Conservation (phyloP, 371 early-diverging fungal species). For the Mortierella sp. region DNA sequence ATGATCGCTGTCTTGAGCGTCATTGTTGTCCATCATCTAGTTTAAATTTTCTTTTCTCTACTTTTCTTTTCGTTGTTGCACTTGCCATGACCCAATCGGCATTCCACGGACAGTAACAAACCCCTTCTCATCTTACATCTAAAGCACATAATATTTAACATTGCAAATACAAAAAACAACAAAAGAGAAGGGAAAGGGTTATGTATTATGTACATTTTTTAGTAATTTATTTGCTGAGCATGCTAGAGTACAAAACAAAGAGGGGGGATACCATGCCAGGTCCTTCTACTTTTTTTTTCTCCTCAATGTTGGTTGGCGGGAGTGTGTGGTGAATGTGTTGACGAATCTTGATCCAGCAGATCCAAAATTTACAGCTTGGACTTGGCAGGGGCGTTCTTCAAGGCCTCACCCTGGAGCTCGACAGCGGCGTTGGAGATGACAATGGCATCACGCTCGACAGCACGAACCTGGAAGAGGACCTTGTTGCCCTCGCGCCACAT, state of each 20-base stretch:
- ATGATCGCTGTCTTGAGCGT: background rate
- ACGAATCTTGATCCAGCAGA: background rate
- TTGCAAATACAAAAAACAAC: background rate
- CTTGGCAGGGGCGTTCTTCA: constrained; percentile 12
- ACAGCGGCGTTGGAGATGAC: constrained; percentile 82
- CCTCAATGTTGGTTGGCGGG: background rate
- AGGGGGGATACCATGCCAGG: constrained; percentile 1
- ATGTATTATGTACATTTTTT: constrained; percentile 9
- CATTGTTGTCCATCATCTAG: background rate
- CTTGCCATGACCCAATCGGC: too few relatives aligned
- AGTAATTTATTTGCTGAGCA: constrained; percentile 16
- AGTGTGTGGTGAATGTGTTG: background rate
- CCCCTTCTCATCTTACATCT: too few relatives aligned
- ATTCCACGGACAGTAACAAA: too few relatives aligned
- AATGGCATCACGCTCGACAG: constrained; percentile 91
- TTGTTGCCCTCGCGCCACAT: constrained; percentile 95
- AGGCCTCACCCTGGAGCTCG: constrained; percentile 65
- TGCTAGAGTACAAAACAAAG: constrained; percentile 42
- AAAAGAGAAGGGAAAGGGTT: background rate
- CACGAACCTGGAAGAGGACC: constrained; percentile 93
- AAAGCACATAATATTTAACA: background rate
- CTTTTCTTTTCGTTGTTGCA: background rate
- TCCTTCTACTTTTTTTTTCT: constrained; percentile 5
- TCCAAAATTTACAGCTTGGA: constrained; percentile 17
- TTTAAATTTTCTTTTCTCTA: background rate